A percentile compares a stretch with the other conserved stretches of the same genome.
phyloP scores from a whole-genome alignment of 441 rosid species.

The Dalechampia spathulata region DNA sequence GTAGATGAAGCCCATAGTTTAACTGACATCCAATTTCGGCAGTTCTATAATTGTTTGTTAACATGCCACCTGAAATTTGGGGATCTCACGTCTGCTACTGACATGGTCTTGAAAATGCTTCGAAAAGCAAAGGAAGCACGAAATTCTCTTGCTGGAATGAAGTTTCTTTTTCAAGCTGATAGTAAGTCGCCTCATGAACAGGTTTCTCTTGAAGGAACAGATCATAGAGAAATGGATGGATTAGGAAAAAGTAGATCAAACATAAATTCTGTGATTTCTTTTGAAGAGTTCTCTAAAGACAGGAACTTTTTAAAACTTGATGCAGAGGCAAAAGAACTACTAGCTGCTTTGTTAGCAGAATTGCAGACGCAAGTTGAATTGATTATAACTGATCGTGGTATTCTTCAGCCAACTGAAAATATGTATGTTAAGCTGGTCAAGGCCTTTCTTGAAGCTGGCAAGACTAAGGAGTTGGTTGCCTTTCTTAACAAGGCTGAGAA shows the following conservation, averaged over 20 bases:
- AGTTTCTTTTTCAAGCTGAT: slow-evolving; percentile 23
- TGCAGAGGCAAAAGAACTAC: slow-evolving; percentile 53
- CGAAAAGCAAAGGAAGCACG: slow-evolving; percentile 63
- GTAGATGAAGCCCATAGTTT: slow-evolving; percentile 66
- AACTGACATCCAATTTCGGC: slow-evolving; percentile 61
- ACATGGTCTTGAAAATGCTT: slow-evolving; percentile 85
- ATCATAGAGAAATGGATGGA: slow-evolving; percentile 18
- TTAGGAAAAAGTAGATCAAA: slow-evolving; percentile 11
- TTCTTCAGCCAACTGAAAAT: slow-evolving; percentile 76
- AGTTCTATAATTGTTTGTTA: slow-evolving; percentile 68
- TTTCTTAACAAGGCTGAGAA: slow-evolving; percentile 68
- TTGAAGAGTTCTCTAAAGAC: slow-evolving; percentile 51
- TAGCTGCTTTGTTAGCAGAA: slow-evolving; percentile 41
- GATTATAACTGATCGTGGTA: slow-evolving; percentile 57
- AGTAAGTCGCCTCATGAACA: slow-evolving; percentile 19
- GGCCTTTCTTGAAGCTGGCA: slow-evolving; percentile 69
- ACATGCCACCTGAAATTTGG: slow-evolving; percentile 76
- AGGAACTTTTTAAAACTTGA: slow-evolving; percentile 47
- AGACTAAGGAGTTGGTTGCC: slow-evolving; percentile 58
- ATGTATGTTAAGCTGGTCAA: slow-evolving; percentile 60
- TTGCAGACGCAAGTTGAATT: slow-evolving; percentile 47
- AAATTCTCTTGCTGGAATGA: slow-evolving; percentile 62
- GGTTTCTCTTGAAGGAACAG: slow-evolving; percentile 19
- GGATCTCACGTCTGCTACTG: slow-evolving; percentile 70
- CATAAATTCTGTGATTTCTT: slow-evolving; percentile 25